phyloP scores from a whole-genome alignment of 1,284 basidiomycete species.

The Somion occarium region DNA sequence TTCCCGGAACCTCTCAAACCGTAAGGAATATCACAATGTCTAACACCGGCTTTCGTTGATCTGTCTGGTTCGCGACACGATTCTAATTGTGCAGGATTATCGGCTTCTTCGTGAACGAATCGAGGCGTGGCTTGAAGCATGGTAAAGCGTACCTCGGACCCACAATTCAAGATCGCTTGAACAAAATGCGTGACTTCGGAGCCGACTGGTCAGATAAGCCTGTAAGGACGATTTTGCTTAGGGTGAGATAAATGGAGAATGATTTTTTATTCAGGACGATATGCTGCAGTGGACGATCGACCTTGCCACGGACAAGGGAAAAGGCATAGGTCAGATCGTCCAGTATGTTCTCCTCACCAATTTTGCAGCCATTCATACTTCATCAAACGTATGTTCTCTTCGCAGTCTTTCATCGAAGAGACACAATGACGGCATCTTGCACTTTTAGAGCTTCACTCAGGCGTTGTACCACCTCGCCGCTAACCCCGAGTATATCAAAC shows the following conservation, averaged over 20 bases:
- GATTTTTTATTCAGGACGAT: slow-evolving; percentile 15
- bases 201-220: slow-evolving; percentile 31
- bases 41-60: neutral
- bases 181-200: slow-evolving; percentile 26
- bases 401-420: too few relatives aligned
- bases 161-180: slow-evolving; percentile 30
- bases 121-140: neutral
- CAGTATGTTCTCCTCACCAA: neutral
- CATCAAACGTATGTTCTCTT: slow-evolving; percentile 4
- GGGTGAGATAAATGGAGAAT: neutral
- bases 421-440: too few relatives aligned
- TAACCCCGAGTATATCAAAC: neutral
- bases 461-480: slow-evolving; percentile 7
- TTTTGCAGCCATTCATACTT: slow-evolving; percentile 8
- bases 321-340: slow-evolving; percentile 7
- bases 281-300: slow-evolving; percentile 6
- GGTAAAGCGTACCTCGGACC: slow-evolving; percentile 5
- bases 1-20: neutral
- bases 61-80: neutral
- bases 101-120: slow-evolving; percentile 7
- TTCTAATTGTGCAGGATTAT: slow-evolving; percentile 7
- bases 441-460: slow-evolving; percentile 8
- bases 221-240: slow-evolving; percentile 13
- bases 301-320: neutral
- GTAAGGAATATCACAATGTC: neutral